Evolutionary conservation across 2,329 filamentous ascomycete species (phyloP).

Genomic region (Dactylellina leptospora): DNA sequence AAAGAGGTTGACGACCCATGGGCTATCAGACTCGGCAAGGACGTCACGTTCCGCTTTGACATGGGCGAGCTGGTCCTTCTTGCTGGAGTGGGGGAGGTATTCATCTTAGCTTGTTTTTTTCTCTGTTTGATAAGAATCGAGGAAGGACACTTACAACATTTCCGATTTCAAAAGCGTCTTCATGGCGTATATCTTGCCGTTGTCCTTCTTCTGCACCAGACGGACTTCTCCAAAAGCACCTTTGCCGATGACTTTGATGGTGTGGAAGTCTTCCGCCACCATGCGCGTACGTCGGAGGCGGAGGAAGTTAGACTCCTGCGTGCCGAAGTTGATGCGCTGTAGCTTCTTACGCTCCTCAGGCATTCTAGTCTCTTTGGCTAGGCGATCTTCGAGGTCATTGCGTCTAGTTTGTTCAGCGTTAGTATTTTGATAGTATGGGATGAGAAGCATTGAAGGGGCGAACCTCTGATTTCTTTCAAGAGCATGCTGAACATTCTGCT

Average conservation of each 20-base stretch:
- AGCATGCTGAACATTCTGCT: slow-evolving; percentile 95
- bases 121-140: background rate
- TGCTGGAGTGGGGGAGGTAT: slow-evolving; percentile 1
- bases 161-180: slow-evolving; percentile 98
- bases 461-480: slow-evolving; percentile 94
- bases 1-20: slow-evolving; percentile 98
- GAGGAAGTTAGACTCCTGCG: slow-evolving; percentile 89
- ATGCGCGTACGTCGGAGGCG: slow-evolving; percentile 94
- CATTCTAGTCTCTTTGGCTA: slow-evolving; percentile 72
- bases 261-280: slow-evolving; percentile 91
- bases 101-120: slow-evolving; percentile 13
- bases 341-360: slow-evolving; percentile 80
- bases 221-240: slow-evolving; percentile 98
- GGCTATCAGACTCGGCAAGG: slow-evolving; percentile 97
- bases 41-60: slow-evolving; percentile 98
- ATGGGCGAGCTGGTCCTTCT: slow-evolving; percentile 93
- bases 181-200: slow-evolving; percentile 96
- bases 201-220: slow-evolving; percentile 92
- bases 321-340: slow-evolving; percentile 83
- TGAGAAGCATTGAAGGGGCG: slow-evolving; percentile 55
- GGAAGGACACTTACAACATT: slow-evolving; percentile 78
- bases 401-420: slow-evolving; percentile 69
- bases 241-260: slow-evolving; percentile 98
- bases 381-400: slow-evolving; percentile 86
- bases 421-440: background rate